Conservation (phyloP, 2,329 filamentous ascomycete genomes). For the Diaporthe amygdali region DNA sequence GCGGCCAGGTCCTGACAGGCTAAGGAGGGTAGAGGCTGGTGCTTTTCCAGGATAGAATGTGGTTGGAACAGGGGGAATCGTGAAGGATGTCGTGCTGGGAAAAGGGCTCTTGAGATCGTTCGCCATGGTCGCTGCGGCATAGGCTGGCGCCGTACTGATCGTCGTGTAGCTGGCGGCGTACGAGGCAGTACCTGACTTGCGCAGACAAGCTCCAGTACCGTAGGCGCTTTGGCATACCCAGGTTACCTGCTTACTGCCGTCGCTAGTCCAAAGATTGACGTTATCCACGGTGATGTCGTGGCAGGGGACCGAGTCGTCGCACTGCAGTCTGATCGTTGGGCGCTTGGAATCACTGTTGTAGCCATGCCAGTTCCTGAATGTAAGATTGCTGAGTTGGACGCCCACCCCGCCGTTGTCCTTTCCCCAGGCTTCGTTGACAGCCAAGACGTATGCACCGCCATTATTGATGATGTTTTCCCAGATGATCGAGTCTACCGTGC, state of each 20-base stretch:
- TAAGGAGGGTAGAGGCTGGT: background rate
- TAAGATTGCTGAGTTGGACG: constrained; percentile 56
- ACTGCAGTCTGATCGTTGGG: constrained; percentile 53
- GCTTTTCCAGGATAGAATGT: constrained; percentile 27
- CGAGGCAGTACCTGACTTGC: constrained; percentile 2
- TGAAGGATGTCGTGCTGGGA: constrained; percentile 25
- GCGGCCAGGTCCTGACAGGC: background rate
- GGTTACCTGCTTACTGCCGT: constrained; percentile 23
- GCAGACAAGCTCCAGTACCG: constrained; percentile 28
- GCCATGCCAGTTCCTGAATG: constrained; percentile 59
- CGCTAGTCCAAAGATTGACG: constrained; percentile 31
- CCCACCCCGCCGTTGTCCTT: constrained; percentile 45
- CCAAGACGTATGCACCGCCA: constrained; percentile 58
- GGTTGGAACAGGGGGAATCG: constrained; percentile 29
- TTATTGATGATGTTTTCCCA: constrained; percentile 62
- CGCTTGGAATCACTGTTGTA: constrained; percentile 53
- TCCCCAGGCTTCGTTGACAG: constrained; percentile 58
- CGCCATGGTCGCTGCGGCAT: constrained; percentile 27
- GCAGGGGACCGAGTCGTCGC: constrained; percentile 24
- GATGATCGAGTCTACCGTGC: constrained; percentile 41
- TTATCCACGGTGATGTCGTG: constrained; percentile 25
- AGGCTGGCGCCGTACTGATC: background rate
- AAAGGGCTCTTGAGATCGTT: constrained; percentile 27
- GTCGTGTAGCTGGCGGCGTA: constrained; percentile 20
- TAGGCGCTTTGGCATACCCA: constrained; percentile 29